Base-by-base conservation (phyloP, 148 eudicot species). In the Vaccinium darrowii region DNA sequence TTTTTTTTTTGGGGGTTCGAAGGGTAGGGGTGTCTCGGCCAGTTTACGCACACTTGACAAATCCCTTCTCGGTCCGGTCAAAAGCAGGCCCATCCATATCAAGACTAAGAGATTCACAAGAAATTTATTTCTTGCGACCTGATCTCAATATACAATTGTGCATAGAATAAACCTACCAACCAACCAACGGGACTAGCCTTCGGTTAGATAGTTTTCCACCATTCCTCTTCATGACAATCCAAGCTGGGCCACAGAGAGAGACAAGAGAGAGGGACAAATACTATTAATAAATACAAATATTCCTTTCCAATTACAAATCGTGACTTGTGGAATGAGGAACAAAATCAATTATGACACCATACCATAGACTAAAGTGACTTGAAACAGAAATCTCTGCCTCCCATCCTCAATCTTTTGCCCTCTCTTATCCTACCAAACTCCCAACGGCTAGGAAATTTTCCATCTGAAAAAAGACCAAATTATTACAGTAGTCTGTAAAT, bases 231-330 rank as follows among this genome's bases (percentile, higher is more conserved):
- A 62, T 21, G 27, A 62, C 25, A 62, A 62, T 62, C 69, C 69
- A 62, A 63, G 71, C 71, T 63, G 9, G 65, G 30, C 30, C 14
- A 67, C 2, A 54, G 58, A 54, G 58, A 13, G 58, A 1, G 14
- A 11, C 3, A 11, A 2, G 18, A 16, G 9, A 36, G 10, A 13
- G n/a, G 2, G 81, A 78, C 81, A 52, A 33, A 25, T 57, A 30
- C 7, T 57, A 57, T 19, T 80, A 57, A 58, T 80, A 56, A 58
- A 33, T 58, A n/a, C 71, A 36, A 10, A 67, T 80, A 80, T 80
- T 33, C 71, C 71, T 19, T 39, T 36, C 69, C 82, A 21, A 58
- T 11, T 71, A 58, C 51, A 11, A 1, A 18, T 36, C 71, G 82
- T 10, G 82, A 60, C 71, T 58, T 56, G 71, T 58, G 5, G 33